These are phyloP conservation scores for Hypholoma sublateritium DNA, from an alignment of 768 basidiomycete genomes.

Conservation along the genomic window DNA sequence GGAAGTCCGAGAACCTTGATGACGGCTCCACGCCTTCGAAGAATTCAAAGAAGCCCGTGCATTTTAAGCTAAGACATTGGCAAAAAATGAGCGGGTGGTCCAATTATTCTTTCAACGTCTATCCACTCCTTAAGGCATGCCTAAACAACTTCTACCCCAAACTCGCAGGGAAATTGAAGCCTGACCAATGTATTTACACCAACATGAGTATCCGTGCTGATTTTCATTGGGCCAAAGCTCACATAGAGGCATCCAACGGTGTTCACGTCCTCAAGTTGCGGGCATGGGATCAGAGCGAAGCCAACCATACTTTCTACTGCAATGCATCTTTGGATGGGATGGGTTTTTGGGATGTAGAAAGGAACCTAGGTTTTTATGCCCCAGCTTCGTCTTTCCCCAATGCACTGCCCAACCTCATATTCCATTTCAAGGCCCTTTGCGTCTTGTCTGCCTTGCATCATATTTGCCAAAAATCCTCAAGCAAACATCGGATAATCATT, in stretches of 20 bases:
- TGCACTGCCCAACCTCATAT: too few species aligned
- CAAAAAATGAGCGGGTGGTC: conserved; percentile 26
- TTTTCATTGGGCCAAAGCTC: not conserved
- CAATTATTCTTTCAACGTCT: conserved; percentile 34
- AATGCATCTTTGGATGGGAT: not conserved
- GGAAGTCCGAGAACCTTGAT: not conserved
- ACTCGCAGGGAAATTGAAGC: conserved; percentile 16
- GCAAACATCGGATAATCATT: conserved; percentile 15
- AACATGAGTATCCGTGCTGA: not conserved
- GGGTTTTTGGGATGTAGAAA: not conserved
- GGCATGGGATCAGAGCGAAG: not conserved
- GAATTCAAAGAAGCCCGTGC: not conserved
- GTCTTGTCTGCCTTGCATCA: too few species aligned
- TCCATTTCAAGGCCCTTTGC: too few species aligned
- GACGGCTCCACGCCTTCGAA: not conserved
- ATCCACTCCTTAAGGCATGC: conserved; percentile 24
- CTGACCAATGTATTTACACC: not conserved
- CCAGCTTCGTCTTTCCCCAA: too few species aligned
- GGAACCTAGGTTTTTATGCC: not conserved
- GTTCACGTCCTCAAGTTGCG: not conserved
- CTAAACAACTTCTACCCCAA: conserved; percentile 28
- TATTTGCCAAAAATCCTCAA: not conserved
- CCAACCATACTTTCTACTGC: not conserved
- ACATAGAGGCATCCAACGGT: not conserved
- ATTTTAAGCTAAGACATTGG: conserved; percentile 14